These are phyloP conservation scores for Fistulinella cinereoalba DNA, from an alignment of 1,284 basidiomycete species.

Conservation along the genomic window DNA sequence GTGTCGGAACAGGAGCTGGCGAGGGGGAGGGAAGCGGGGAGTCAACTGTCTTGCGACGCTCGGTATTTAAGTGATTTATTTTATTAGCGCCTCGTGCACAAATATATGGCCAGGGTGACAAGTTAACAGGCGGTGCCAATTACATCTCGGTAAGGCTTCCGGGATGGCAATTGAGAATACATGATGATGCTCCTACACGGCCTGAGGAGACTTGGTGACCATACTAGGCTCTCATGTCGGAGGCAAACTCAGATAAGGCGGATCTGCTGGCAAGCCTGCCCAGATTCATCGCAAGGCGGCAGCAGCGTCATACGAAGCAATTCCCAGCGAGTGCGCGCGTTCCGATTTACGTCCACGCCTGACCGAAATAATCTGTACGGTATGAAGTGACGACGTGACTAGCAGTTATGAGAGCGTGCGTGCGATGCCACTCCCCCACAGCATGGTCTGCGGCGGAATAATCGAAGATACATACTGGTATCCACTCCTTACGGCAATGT, in stretches of 20 bases:
- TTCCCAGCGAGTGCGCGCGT: slow-evolving; percentile 3
- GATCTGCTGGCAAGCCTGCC: not conserved
- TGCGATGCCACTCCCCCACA: not conserved
- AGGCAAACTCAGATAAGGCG: slow-evolving; percentile 23
- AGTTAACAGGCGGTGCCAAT: slow-evolving; percentile 30
- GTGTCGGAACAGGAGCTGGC: slow-evolving; percentile 32
- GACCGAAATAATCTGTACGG: not conserved
- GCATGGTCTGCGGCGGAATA: slow-evolving; percentile 17
- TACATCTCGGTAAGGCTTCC: slow-evolving; percentile 32
- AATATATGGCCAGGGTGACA: slow-evolving; percentile 31
- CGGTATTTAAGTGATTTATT: slow-evolving; percentile 37
- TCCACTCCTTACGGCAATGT: slow-evolving; percentile 30
- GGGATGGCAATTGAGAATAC: slow-evolving; percentile 18
- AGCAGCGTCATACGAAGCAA: not conserved
- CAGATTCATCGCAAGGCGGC: not conserved
- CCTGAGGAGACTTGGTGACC: slow-evolving; percentile 12
- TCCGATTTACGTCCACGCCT: slow-evolving; percentile 18
- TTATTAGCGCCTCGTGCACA: slow-evolving; percentile 33
- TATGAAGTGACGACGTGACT: not conserved
- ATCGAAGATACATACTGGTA: slow-evolving; percentile 10
- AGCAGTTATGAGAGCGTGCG: not conserved
- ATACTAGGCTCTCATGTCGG: slow-evolving; percentile 19
- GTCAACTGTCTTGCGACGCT: slow-evolving; percentile 19
- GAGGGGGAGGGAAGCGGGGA: slow-evolving; percentile 22
- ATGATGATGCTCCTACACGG: slow-evolving; percentile 16